Percentiles rank a stretch among this genome's conserved stretches.
Conservation (phyloP, 352 stramenopile genomes). For the Globisporangium emineosum region DNA sequence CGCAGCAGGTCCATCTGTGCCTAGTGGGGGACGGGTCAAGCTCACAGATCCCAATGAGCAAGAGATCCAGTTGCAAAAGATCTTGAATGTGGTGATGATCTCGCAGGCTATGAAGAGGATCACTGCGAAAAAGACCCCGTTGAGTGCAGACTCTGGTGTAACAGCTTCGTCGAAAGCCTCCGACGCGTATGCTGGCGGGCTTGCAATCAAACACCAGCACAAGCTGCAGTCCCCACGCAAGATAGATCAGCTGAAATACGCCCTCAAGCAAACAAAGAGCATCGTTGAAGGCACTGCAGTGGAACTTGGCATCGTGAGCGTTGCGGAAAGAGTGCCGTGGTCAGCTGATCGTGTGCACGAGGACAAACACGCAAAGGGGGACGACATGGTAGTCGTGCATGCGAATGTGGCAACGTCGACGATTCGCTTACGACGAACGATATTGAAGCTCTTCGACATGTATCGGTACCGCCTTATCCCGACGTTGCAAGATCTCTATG, state of each 20-base stretch:
- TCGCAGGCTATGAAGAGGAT: slow-evolving; percentile 37
- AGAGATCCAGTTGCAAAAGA: slow-evolving; percentile 51
- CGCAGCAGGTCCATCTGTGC: slow-evolving; percentile 25
- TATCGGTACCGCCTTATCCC: slow-evolving; percentile 48
- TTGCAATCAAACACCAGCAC: slow-evolving; percentile 2
- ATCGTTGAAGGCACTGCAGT: slow-evolving; percentile 47
- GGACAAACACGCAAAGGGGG: slow-evolving; percentile 8
- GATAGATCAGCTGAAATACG: slow-evolving; percentile 36
- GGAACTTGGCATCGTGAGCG: slow-evolving; percentile 40
- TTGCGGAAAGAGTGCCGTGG: slow-evolving; percentile 41
- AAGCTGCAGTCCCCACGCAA: slow-evolving; percentile 18
- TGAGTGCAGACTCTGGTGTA: neutral
- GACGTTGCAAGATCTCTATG: slow-evolving; percentile 47
- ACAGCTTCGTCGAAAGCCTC: neutral
- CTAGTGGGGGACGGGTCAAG: slow-evolving; percentile 24
- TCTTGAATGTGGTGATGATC: slow-evolving; percentile 44
- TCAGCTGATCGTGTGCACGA: slow-evolving; percentile 24
- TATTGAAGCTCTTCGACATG: slow-evolving; percentile 59
- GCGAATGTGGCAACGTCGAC: slow-evolving; percentile 47
- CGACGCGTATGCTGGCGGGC: neutral
- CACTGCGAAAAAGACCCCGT: slow-evolving; percentile 18
- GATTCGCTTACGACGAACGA: slow-evolving; percentile 44
- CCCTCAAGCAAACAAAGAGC: slow-evolving; percentile 43
- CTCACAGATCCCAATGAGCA: slow-evolving; percentile 32
- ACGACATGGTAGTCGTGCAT: slow-evolving; percentile 38